phyloP scores from a whole-genome alignment of 1,284 basidiomycete species.

The Sanghuangporus weigelae region DNA sequence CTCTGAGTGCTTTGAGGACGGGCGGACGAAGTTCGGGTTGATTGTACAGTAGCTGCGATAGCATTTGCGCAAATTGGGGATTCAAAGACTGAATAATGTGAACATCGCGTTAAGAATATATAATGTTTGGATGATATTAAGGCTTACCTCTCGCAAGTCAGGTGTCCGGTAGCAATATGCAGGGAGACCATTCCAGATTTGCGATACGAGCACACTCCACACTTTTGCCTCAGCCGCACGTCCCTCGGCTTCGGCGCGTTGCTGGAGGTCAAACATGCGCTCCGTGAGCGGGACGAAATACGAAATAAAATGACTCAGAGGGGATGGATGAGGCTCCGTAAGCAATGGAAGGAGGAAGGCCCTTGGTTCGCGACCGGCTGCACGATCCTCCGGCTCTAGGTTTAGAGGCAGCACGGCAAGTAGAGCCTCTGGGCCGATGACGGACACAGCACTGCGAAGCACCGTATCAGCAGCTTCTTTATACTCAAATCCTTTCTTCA shows the following conservation, averaged over 20 bases:
- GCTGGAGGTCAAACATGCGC: conserved; percentile 84
- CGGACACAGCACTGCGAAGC: conserved; percentile 77
- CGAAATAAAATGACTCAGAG: conserved; percentile 77
- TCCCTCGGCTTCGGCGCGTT: conserved; percentile 65
- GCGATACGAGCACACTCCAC: conserved; percentile 88
- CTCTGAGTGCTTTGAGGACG: conserved; percentile 78
- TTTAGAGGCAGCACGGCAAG: conserved; percentile 81
- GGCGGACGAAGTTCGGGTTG: conserved; percentile 82
- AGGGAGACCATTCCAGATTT: conserved; percentile 90
- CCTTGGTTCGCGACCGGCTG: conserved; percentile 62
- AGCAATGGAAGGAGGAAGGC: conserved; percentile 94
- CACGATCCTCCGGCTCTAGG: conserved; percentile 70
- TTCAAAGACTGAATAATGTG: conserved; percentile 52
- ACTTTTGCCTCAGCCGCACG: conserved; percentile 86
- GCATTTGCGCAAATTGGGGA: conserved; percentile 75
- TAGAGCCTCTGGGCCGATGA: conserved; percentile 82
- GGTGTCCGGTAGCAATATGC: conserved; percentile 69
- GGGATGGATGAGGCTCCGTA: conserved; percentile 76
- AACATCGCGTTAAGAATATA: conserved; percentile 9
- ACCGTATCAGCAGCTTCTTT: conserved; percentile 86
- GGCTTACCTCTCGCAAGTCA: conserved; percentile 50
- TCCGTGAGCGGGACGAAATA: conserved; percentile 95
- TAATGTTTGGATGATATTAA: neutral
- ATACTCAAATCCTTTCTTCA: conserved; percentile 82
- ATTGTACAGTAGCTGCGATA: conserved; percentile 87